phyloP scores from a whole-genome alignment of 345 rosid genomes.

The Carallia brachiata region DNA sequence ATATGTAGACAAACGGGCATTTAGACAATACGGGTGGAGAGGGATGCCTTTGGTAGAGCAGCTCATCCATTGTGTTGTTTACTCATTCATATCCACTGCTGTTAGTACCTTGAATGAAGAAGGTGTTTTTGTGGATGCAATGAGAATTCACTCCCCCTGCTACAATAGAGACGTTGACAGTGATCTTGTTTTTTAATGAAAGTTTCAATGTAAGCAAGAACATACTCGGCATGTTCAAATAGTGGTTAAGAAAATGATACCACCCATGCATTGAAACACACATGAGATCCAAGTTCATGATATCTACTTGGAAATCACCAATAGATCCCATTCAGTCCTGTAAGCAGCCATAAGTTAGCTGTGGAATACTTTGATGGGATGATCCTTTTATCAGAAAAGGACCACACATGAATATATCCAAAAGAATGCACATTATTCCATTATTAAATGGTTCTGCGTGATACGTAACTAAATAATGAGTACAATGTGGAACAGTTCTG shows the following conservation, averaged over 20 bases:
- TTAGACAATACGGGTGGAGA: neutral
- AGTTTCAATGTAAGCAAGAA: neutral
- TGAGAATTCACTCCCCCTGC: neutral
- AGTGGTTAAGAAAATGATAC: neutral
- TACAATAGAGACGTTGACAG: neutral
- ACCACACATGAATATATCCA: neutral
- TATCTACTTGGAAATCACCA: neutral
- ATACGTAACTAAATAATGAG: neutral
- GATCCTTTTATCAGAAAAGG: neutral
- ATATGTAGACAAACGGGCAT: neutral
- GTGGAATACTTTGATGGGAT: neutral
- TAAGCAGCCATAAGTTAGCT: neutral
- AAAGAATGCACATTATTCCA: neutral
- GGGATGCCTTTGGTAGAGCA: conserved; percentile 13
- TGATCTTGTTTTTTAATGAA: neutral
- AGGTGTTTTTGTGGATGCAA: neutral
- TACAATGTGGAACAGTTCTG: conserved; percentile 13
- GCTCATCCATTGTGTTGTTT: neutral
- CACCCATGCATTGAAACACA: neutral
- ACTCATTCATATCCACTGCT: neutral
- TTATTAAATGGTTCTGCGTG: neutral
- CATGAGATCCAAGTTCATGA: neutral
- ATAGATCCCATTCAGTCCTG: neutral
- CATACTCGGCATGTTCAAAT: neutral
- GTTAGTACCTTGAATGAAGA: conserved; percentile 17